Percentiles rank a stretch among this genome's conserved stretches.
These are phyloP conservation scores for Scytalidium sp. DNA, from an alignment of 2,329 filamentous ascomycete genomes.

Conservation along the genomic window DNA sequence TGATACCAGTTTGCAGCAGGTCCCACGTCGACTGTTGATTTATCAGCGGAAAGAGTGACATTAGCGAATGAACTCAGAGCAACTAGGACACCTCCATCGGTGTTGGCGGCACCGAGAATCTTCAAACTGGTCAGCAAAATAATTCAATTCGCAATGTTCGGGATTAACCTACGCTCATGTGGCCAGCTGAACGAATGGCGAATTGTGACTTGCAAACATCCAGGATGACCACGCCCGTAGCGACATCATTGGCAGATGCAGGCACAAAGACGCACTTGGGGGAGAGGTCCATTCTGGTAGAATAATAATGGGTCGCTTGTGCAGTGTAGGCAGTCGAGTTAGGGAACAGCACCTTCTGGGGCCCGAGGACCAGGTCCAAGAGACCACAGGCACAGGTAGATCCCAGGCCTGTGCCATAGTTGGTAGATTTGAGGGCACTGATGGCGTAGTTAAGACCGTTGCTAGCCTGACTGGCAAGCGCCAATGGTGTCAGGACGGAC, in stretches of 20 bases:
- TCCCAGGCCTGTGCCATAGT: neutral
- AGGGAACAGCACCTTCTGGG: constrained; percentile 1
- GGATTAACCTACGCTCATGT: constrained; percentile 5
- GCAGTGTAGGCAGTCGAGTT: neutral
- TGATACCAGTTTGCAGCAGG: constrained; percentile 6
- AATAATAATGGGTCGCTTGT: constrained; percentile 4
- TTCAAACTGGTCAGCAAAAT: neutral
- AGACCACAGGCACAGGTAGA: neutral
- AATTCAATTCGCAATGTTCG: neutral
- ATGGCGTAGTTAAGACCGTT: constrained; percentile 14
- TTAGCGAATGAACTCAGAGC: constrained; percentile 1
- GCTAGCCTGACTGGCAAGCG: neutral
- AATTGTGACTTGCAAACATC: constrained; percentile 5
- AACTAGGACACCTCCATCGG: constrained; percentile 7
- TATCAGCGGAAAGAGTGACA: neutral
- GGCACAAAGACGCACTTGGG: constrained; percentile 7
- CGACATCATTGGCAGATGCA: constrained; percentile 1
- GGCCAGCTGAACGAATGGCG: constrained; percentile 6
- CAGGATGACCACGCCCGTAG: constrained; percentile 2
- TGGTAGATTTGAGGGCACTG: constrained; percentile 11
- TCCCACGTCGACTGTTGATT: constrained; percentile 4
- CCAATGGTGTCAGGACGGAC: neutral
- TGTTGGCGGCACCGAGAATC: constrained; percentile 5
- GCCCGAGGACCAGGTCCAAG: neutral
- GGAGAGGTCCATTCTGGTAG: constrained; percentile 1